These are phyloP conservation scores for Suillus luteus DNA, from an alignment of 768 basidiomycete species.

Conservation along the genomic window DNA sequence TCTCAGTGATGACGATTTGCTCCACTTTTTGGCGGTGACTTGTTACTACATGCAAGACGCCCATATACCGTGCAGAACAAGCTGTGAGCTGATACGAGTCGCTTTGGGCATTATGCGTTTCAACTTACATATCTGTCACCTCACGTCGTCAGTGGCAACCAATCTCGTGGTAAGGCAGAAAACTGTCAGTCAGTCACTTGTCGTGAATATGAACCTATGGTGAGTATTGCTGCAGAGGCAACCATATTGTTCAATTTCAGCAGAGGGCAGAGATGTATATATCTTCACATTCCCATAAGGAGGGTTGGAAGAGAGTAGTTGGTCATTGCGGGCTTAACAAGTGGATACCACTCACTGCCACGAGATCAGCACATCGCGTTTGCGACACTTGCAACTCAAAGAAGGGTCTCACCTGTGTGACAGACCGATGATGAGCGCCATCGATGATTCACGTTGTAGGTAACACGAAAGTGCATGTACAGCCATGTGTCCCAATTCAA, in stretches of 20 bases:
- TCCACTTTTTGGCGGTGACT: background rate
- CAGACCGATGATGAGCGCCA: background rate
- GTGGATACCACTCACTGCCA: background rate
- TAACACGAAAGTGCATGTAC: background rate
- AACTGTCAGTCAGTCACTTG: background rate
- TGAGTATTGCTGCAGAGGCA: background rate
- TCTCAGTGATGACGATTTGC: background rate
- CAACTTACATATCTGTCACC: background rate
- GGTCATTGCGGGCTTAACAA: background rate
- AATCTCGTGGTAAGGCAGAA: background rate
- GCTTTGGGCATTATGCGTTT: background rate
- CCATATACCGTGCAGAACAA: background rate
- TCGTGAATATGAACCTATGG: background rate
- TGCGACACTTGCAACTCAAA: background rate
- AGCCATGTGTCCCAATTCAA: background rate
- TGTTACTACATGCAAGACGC: background rate
- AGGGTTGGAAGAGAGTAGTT: background rate
- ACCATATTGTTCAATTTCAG: background rate
- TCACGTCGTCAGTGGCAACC: background rate
- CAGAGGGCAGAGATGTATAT: background rate
- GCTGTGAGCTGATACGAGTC: background rate
- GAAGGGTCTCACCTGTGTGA: background rate
- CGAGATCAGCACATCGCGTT: no score
- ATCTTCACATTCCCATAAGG: background rate
- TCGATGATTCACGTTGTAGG: background rate